A percentile compares a stretch with the other conserved stretches of the same genome.
phyloP scores from a whole-genome alignment of 495 filamentous ascomycete species.

The Aspergillus wentii region DNA sequence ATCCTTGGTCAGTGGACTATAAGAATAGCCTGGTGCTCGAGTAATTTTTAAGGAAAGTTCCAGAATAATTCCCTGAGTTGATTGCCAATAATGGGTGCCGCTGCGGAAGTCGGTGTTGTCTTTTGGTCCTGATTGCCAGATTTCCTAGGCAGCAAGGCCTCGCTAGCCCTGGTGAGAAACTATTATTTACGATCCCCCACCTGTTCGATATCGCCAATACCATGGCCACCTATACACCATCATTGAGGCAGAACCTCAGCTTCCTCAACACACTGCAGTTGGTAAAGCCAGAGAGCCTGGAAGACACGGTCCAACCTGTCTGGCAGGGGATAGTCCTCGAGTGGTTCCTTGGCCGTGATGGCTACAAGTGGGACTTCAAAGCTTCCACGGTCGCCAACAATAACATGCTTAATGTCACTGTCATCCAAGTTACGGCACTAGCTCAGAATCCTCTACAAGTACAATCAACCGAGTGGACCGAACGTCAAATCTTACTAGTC shows the following conservation, averaged over 20 bases:
- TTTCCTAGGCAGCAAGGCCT: too few species aligned
- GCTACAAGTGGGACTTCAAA: conserved; percentile 1
- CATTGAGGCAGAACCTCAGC: not conserved
- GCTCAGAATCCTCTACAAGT: not conserved
- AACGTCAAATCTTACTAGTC: conserved; percentile 3
- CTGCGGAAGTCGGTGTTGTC: too few species aligned
- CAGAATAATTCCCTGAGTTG: too few species aligned
- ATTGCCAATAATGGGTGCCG: too few species aligned
- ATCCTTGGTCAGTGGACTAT: not conserved
- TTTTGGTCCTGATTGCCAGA: too few species aligned
- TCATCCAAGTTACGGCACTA: conserved; percentile 3
- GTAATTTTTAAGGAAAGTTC: not conserved
- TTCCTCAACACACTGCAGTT: conserved; percentile 1
- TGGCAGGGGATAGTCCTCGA: not conserved
- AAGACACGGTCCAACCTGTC: conserved; percentile 1
- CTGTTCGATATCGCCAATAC: too few species aligned
- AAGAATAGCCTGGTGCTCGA: not conserved
- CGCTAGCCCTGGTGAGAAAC: too few species aligned
- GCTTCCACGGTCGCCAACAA: not conserved
- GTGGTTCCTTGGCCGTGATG: conserved; percentile 3
- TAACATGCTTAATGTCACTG: not conserved
- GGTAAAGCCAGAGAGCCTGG: not conserved
- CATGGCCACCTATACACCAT: not conserved
- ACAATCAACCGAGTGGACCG: not conserved
- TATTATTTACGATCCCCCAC: too few species aligned